Evolutionary conservation across 257 asterid species (phyloP), one percentile per base, ranked within the genome.

Genomic region (Ilex asprella): DNA sequence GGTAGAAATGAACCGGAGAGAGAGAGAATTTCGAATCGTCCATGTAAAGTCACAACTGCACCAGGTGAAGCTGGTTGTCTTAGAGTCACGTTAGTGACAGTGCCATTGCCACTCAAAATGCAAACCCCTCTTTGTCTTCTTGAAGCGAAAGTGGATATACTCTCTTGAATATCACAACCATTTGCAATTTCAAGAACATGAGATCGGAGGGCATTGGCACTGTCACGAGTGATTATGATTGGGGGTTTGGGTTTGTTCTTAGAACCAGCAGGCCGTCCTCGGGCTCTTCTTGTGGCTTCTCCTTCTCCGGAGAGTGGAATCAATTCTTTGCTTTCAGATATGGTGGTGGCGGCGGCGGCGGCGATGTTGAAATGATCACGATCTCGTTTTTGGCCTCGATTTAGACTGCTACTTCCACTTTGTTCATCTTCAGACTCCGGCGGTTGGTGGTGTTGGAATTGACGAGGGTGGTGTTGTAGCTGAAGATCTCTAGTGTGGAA

Each of bases 201-300:
- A 59, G 98, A 92, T 63, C 89, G 69, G 64, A 89, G 88, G 0
- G 98, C 96, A 49, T 92, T 89, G 5, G 98, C 89, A 58, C 95
- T 89, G 71, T 92, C 99, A 0, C 99, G 86, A 0, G 97, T 92
- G 78, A 92, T 85, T 44, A 92, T 88, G 64, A 92, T 89, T 1
- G 99, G 99, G 1, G 99, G 97, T 54, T 86, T 92, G 0, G 96
- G 95, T 63, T 86, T 91, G 79, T 84, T 88, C 59, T 91, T 89
- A 0, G 99, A 89, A 7, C 96, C 96, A 1, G 98, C 69, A 0
- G 97, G 97, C 2, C 99, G 58, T 2, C 99, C 96, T 13, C 97
- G 81, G 0, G 99, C 95, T 7, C 90, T 66, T 16, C 96, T 81
- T 6, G 76, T 72, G 5, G 12, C 84, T 55, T 77, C 85, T 39